Evolutionary conservation across 2,329 filamentous ascomycete genomes (phyloP).

Genomic region (Talaromyces sp.): DNA sequence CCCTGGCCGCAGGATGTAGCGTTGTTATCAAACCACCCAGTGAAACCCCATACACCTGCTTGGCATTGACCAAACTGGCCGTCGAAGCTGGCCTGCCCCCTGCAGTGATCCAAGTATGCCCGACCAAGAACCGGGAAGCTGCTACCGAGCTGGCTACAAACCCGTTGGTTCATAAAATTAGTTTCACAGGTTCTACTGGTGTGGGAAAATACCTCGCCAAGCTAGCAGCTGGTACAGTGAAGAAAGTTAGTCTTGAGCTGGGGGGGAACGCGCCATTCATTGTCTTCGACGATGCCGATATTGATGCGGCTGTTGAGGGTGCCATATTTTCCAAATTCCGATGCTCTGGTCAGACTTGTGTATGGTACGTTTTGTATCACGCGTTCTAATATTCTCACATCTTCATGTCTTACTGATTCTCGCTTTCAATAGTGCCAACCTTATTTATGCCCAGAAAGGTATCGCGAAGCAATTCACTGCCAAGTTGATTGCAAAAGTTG

Average conservation of each 20-base stretch:
- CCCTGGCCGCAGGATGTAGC: constrained; percentile 34
- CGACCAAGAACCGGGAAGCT: constrained; percentile 42
- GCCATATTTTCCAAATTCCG: constrained; percentile 45
- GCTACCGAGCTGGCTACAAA: constrained; percentile 51
- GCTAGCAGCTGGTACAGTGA: constrained; percentile 28
- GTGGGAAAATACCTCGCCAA: constrained; percentile 8
- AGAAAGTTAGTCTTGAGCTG: constrained; percentile 39
- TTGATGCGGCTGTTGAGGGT: background rate
- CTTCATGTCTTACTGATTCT: background rate
- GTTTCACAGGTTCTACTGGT: background rate
- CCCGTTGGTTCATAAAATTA: background rate
- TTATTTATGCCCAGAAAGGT: background rate
- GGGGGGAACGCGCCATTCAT: constrained; percentile 36
- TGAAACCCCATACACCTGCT: constrained; percentile 86
- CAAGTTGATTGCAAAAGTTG: background rate
- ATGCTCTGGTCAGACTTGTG: constrained; percentile 2
- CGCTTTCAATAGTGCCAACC: background rate
- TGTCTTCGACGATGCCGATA: constrained; percentile 2
- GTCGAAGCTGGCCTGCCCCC: constrained; percentile 85
- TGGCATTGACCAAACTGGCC: constrained; percentile 81
- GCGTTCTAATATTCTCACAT: background rate
- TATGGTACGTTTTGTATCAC: background rate
- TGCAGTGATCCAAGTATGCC: constrained; percentile 86
- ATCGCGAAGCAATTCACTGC: background rate
- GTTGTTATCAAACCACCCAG: constrained; percentile 53